Conservation (phyloP, 2,329 filamentous ascomycete genomes). For the Fusarium heterosporum region DNA sequence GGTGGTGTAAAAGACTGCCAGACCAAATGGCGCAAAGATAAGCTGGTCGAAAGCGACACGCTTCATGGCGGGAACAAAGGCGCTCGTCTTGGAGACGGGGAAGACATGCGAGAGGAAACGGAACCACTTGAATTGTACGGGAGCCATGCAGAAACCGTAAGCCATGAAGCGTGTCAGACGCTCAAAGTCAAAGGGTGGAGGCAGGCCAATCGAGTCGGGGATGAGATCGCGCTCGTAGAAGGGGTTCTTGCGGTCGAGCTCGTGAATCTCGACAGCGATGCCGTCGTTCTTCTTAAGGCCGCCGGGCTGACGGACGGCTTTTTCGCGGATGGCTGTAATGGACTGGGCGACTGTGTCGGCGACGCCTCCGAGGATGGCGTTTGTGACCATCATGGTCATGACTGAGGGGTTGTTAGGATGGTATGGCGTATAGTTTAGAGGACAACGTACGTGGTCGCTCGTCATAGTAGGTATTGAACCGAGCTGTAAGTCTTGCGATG, state of each 20-base stretch:
- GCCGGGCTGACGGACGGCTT: constrained; percentile 71
- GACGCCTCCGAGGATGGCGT: constrained; percentile 93
- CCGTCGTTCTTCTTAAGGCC: constrained; percentile 73
- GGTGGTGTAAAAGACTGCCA: constrained; percentile 90
- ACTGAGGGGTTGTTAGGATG: constrained; percentile 62
- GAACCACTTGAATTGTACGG: constrained; percentile 96
- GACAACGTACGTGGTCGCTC: constrained; percentile 78
- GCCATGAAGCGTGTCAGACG: constrained; percentile 94
- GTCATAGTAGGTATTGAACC: constrained; percentile 95
- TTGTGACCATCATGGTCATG: constrained; percentile 98
- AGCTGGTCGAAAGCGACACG: constrained; percentile 93
- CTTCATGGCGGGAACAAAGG: constrained; percentile 84
- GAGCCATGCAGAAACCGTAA: constrained; percentile 96
- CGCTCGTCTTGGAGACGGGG: constrained; percentile 82
- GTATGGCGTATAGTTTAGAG: neutral
- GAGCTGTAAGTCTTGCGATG: constrained; percentile 81
- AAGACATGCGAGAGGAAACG: constrained; percentile 84
- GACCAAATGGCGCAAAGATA: constrained; percentile 89
- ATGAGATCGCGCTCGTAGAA: constrained; percentile 74
- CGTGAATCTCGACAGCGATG: constrained; percentile 87
- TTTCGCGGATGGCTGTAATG: constrained; percentile 83
- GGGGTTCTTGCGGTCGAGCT: constrained; percentile 84
- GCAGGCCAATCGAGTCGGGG: constrained; percentile 69
- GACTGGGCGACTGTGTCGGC: constrained; percentile 96
- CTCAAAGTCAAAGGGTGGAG: constrained; percentile 95